A percentile compares a stretch with the other conserved stretches of the same genome.
These are phyloP conservation scores for Acacia acuminata DNA, from an alignment of 306 rosid species.

Conservation along the genomic window DNA sequence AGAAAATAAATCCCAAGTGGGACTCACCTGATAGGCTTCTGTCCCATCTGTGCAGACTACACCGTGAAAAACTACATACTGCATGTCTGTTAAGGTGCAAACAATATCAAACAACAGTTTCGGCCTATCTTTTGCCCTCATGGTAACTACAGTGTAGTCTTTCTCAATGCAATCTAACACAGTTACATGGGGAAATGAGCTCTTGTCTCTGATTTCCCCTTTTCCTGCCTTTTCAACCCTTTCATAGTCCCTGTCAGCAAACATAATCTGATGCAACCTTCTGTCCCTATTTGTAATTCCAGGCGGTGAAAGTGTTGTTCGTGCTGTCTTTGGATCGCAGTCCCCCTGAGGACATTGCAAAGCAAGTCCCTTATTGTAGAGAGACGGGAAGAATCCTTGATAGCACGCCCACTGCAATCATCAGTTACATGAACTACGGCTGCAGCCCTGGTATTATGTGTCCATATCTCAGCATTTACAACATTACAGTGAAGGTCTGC, in stretches of 20 bases:
- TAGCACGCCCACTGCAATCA: slow-evolving; percentile 63
- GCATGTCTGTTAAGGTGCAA: slow-evolving; percentile 96
- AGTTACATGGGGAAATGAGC: slow-evolving; percentile 66
- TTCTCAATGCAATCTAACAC: slow-evolving; percentile 73
- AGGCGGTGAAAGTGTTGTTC: slow-evolving; percentile 67
- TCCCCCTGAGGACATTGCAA: slow-evolving; percentile 74
- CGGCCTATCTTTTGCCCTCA: slow-evolving; percentile 85
- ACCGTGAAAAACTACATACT: slow-evolving; percentile 91
- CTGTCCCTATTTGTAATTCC: slow-evolving; percentile 80
- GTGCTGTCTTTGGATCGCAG: slow-evolving; percentile 68
- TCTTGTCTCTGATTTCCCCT: slow-evolving; percentile 43
- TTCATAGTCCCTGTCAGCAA: slow-evolving; percentile 92
- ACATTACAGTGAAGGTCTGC: slow-evolving; percentile 85
- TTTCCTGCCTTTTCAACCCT: slow-evolving; percentile 52
- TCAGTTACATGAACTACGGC: slow-evolving; percentile 92
- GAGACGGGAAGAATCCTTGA: slow-evolving; percentile 68
- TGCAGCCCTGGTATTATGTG: slow-evolving; percentile 92
- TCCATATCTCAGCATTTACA: slow-evolving; percentile 92
- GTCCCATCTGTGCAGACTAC: slow-evolving; percentile 67
- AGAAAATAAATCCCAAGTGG: background rate
- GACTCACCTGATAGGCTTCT: slow-evolving; percentile 85
- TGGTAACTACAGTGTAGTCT: slow-evolving; percentile 79
- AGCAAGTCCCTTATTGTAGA: slow-evolving; percentile 70
- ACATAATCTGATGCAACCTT: slow-evolving; percentile 95
- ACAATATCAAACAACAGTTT: slow-evolving; percentile 87